phyloP scores from a whole-genome alignment of 495 filamentous ascomycete genomes.

The Podospora appendiculata region DNA sequence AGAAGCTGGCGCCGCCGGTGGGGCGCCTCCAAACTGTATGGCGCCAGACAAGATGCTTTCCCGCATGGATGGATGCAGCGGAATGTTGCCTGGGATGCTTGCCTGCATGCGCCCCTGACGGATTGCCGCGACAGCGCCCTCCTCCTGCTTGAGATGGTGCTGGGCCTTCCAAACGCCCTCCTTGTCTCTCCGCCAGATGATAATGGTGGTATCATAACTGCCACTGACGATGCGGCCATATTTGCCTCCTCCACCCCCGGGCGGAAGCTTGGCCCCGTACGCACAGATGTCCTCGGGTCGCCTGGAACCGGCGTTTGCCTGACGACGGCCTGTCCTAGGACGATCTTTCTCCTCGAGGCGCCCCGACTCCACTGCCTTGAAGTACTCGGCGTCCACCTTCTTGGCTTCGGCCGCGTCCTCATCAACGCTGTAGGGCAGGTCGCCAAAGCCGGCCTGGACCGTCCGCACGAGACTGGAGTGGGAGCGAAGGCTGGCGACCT shows the following conservation, averaged over 20 bases:
- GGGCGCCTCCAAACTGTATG: background rate
- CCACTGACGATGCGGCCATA: constrained; percentile 90
- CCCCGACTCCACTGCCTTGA: constrained; percentile 59
- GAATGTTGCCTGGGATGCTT: background rate
- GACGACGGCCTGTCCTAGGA: constrained; percentile 30
- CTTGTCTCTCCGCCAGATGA: constrained; percentile 82
- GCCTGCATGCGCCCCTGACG: constrained; percentile 8
- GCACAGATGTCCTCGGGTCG: constrained; percentile 70
- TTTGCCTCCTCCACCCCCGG: constrained; percentile 76
- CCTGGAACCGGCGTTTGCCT: constrained; percentile 67
- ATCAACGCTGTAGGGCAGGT: constrained; percentile 70
- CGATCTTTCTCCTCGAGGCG: constrained; percentile 29
- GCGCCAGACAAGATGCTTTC: background rate
- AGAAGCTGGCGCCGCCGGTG: background rate
- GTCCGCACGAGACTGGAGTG: constrained; percentile 84
- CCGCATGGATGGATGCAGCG: constrained; percentile 15
- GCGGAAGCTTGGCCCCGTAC: constrained; percentile 74
- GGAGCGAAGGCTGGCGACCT: constrained; percentile 77
- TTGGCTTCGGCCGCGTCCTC: constrained; percentile 63
- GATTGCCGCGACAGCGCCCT: constrained; percentile 36
- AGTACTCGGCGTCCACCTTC: constrained; percentile 64
- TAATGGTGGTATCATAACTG: constrained; percentile 90
- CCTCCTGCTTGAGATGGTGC: constrained; percentile 64
- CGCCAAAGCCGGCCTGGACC: constrained; percentile 87
- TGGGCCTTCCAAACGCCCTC: constrained; percentile 74